These are phyloP conservation scores for Detonula confervacea DNA, from an alignment of 352 stramenopile genomes.

Conservation along the genomic window DNA sequence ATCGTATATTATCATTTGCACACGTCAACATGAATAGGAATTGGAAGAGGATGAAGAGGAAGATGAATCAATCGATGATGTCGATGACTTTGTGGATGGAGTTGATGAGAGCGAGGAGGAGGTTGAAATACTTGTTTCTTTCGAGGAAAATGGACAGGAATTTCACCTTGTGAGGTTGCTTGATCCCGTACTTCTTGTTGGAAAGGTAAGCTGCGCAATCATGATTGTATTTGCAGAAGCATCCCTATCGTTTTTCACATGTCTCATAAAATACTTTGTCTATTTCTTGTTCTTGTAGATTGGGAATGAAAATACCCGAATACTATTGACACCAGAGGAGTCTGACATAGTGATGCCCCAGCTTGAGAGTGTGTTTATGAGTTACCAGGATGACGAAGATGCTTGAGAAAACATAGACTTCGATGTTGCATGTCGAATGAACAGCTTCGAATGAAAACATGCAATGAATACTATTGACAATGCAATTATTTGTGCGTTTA, in stretches of 20 bases:
- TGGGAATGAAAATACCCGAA: conserved; percentile 61
- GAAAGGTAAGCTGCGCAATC: conserved; percentile 63
- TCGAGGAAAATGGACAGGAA: conserved; percentile 78
- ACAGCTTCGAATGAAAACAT: no score
- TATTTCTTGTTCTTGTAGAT: conserved; percentile 6
- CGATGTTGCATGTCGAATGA: no score
- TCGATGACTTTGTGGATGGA: conserved; percentile 54
- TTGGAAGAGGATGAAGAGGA: conserved; percentile 73
- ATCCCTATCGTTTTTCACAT: background rate
- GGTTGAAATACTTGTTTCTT: conserved; percentile 82
- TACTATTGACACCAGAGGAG: conserved; percentile 79
- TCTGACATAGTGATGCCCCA: conserved; percentile 80
- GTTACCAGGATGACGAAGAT: conserved; percentile 63
- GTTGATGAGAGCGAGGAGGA: conserved; percentile 74
- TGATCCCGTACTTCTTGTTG: conserved; percentile 84
- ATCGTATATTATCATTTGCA: no score
- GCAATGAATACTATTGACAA: conserved; percentile 4
- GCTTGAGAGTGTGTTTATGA: conserved; percentile 78
- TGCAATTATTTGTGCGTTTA: background rate
- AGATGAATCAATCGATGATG: conserved; percentile 55
- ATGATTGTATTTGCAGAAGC: background rate
- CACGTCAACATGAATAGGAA: conserved; percentile 51
- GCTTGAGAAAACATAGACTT: no score
- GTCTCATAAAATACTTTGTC: background rate
- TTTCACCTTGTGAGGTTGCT: conserved; percentile 82